These are phyloP conservation scores for Calvatia gigantea DNA, from an alignment of 768 basidiomycete genomes.

Conservation along the genomic window DNA sequence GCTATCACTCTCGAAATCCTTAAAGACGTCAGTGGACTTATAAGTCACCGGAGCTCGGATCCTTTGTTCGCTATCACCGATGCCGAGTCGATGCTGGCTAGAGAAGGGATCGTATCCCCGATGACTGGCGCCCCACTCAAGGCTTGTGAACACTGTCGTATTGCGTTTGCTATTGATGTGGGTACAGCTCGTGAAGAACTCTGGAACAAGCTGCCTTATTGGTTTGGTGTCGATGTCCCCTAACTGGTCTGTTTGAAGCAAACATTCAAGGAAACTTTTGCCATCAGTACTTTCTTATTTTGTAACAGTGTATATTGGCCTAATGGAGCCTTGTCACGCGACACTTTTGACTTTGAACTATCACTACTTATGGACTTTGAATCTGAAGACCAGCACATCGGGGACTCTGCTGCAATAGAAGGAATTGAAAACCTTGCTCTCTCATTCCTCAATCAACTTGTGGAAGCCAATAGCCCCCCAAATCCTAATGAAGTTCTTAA, in stretches of 20 bases:
- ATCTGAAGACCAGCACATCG: background rate
- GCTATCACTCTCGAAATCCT: conserved; percentile 72
- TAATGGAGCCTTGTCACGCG: background rate
- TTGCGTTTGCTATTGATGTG: conserved; percentile 60
- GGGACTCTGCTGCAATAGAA: background rate
- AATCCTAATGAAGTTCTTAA: conserved; percentile 10
- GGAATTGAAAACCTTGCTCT: conserved; percentile 31
- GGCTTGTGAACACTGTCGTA: conserved; percentile 62
- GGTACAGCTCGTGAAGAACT: conserved; percentile 58
- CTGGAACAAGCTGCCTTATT: conserved; percentile 60
- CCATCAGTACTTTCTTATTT: conserved; percentile 7
- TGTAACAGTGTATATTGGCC: background rate
- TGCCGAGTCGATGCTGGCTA: conserved; percentile 61
- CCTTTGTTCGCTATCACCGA: conserved; percentile 70
- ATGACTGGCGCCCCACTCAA: conserved; percentile 42
- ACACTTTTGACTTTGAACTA: background rate
- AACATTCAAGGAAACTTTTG: background rate
- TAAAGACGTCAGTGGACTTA: conserved; percentile 67
- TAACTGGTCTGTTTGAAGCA: conserved; percentile 21
- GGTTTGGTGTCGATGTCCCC: conserved; percentile 55
- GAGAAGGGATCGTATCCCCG: conserved; percentile 43
- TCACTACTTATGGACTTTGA: conserved; percentile 7
- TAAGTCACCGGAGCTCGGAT: conserved; percentile 63
- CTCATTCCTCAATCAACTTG: conserved; percentile 34
- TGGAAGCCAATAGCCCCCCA: conserved; percentile 9